Percentiles rank a stretch among this genome's conserved stretches.
Evolutionary conservation across 2,329 filamentous ascomycete species (phyloP).

Genomic region (Fusarium setosum): DNA sequence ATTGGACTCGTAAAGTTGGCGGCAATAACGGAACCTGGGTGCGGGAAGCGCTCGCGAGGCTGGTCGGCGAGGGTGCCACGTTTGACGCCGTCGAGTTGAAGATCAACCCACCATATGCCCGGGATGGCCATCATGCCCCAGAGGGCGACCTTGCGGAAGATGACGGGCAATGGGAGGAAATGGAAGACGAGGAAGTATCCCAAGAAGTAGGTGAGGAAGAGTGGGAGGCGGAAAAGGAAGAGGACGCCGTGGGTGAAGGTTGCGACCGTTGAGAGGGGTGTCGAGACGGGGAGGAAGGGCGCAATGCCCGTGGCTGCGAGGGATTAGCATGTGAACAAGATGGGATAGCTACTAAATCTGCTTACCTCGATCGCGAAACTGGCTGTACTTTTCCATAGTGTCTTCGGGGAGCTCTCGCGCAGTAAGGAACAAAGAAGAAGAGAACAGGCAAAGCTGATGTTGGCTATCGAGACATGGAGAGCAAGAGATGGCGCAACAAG

Average conservation of each 20-base stretch:
- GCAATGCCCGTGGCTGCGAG: constrained; percentile 88
- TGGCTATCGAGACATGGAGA: constrained; percentile 40
- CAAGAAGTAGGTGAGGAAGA: constrained; percentile 75
- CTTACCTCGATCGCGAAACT: constrained; percentile 89
- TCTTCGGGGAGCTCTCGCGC: constrained; percentile 11
- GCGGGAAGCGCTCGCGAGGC: constrained; percentile 78
- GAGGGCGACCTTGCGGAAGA: constrained; percentile 82
- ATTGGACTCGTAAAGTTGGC: constrained; percentile 93
- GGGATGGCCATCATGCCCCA: constrained; percentile 91
- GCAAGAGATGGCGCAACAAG: constrained; percentile 8
- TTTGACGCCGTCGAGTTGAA: constrained; percentile 97
- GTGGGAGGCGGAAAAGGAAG: constrained; percentile 82
- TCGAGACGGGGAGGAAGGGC: constrained; percentile 87
- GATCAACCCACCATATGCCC: constrained; percentile 97
- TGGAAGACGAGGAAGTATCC: constrained; percentile 86
- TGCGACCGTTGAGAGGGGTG: constrained; percentile 71
- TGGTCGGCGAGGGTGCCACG: constrained; percentile 87
- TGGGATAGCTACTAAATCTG: rapidly evolving
- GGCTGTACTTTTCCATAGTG: constrained; percentile 92
- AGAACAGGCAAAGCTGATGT: constrained; percentile 9
- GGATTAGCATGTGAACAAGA: constrained; percentile 21
- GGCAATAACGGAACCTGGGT: constrained; percentile 84
- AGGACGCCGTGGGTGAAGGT: constrained; percentile 75
- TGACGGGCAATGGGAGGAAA: constrained; percentile 75
- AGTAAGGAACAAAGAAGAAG: constrained; percentile 17